Conservation (phyloP, 106 monocot species). For the Allium fistulosum region DNA sequence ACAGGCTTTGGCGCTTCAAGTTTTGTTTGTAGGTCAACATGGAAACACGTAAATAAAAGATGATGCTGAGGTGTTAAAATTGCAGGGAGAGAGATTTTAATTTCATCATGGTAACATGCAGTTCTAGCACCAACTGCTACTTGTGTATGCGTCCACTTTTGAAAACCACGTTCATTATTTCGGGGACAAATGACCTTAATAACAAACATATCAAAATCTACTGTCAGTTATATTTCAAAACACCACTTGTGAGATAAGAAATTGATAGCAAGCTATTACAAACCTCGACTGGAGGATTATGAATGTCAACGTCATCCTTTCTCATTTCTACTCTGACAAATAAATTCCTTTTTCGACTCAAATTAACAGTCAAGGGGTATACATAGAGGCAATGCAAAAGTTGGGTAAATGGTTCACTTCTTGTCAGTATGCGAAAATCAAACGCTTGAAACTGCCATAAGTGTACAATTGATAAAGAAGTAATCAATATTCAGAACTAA, state of each 20-base stretch:
- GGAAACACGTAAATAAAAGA: conserved; percentile 88
- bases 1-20: conserved; percentile 98
- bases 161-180: conserved; percentile 46
- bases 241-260: too few relatives aligned
- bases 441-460: conserved; percentile 81
- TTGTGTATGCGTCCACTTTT: conserved; percentile 90
- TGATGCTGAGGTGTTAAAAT: conserved; percentile 92
- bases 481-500: background rate
- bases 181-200: conserved; percentile 63
- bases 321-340: conserved; percentile 86
- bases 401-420: conserved; percentile 88
- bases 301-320: conserved; percentile 81
- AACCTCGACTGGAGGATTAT: conserved; percentile 84
- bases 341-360: conserved; percentile 92
- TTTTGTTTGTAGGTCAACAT: conserved; percentile 94
- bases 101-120: conserved; percentile 92
- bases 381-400: conserved; percentile 85
- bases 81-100: conserved; percentile 82
- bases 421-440: conserved; percentile 85
- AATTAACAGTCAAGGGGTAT: conserved; percentile 81
- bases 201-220: too few relatives aligned
- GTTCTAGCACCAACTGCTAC: conserved; percentile 77
- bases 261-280: background rate
- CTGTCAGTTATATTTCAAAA: too few relatives aligned
- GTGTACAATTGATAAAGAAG: conserved; percentile 3